Conservation (phyloP, 148 eudicot genomes). For the Spergularia bocconei region DNA sequence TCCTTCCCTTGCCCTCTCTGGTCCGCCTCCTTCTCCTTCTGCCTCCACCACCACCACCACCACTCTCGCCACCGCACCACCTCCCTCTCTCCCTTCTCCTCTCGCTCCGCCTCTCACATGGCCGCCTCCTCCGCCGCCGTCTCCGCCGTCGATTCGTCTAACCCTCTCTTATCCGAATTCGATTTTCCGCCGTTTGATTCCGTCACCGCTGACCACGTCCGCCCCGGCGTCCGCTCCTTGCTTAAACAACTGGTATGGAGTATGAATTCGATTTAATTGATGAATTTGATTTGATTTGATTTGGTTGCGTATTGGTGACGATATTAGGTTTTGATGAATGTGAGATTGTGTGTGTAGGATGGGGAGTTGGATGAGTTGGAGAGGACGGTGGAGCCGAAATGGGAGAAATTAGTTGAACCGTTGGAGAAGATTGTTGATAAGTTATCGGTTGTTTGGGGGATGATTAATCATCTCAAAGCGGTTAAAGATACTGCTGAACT, state of each 20-base stretch:
- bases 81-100: slow-evolving; percentile 14
- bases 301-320: background rate
- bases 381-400: slow-evolving; percentile 73
- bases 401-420: slow-evolving; percentile 94
- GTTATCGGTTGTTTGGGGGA: slow-evolving; percentile 80
- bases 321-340: background rate
- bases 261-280: background rate
- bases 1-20: slow-evolving; percentile 75
- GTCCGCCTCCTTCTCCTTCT: slow-evolving; percentile 70
- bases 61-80: slow-evolving; percentile 10
- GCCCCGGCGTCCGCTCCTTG: slow-evolving; percentile 77
- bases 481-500: slow-evolving; percentile 82
- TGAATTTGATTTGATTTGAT: background rate
- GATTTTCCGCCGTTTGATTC: slow-evolving; percentile 85
- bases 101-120: slow-evolving; percentile 20
- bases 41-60: slow-evolving; percentile 31
- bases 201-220: slow-evolving; percentile 70
- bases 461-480: slow-evolving; percentile 84
- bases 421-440: slow-evolving; percentile 76
- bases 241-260: slow-evolving; percentile 46
- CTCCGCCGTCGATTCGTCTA: slow-evolving; percentile 22
- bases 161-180: slow-evolving; percentile 67
- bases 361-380: slow-evolving; percentile 75
- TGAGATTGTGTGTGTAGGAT: slow-evolving; percentile 46
- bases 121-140: slow-evolving; percentile 27